Conservation (phyloP, 1,139 yeast genomes). For the Wickerhamomyces sp. region DNA sequence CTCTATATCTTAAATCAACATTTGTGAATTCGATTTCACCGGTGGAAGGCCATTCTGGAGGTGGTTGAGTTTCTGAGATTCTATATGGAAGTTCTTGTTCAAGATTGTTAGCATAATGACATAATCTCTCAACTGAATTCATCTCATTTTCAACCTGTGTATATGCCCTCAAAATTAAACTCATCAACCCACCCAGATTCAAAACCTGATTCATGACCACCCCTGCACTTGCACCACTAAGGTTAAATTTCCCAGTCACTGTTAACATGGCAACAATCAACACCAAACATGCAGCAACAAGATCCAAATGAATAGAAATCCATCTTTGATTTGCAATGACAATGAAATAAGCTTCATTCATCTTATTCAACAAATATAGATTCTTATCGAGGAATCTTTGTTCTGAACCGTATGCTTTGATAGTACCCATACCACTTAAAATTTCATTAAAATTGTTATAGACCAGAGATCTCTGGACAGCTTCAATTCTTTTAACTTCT, state of each 20-base stretch:
- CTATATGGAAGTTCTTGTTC: conserved; percentile 56
- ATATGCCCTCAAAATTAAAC: conserved; percentile 43
- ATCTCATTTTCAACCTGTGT: conserved; percentile 70
- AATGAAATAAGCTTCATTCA: conserved; percentile 54
- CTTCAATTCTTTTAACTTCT: conserved; percentile 60
- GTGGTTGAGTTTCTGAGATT: conserved; percentile 43
- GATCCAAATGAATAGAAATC: conserved; percentile 50
- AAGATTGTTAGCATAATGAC: conserved; percentile 60
- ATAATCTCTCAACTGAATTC: conserved; percentile 76
- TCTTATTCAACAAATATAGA: conserved; percentile 36
- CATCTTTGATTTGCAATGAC: conserved; percentile 56
- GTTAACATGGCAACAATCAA: conserved; percentile 51
- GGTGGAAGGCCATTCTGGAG: conserved; percentile 45
- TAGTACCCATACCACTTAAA: conserved; percentile 51
- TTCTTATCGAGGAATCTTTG: conserved; percentile 39
- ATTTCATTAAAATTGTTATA: conserved; percentile 60
- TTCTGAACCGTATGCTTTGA: conserved; percentile 42
- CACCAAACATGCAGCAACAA: conserved; percentile 35
- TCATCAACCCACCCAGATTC: conserved; percentile 43
- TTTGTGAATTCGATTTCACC: conserved; percentile 49
- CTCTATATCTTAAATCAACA: conserved; percentile 59
- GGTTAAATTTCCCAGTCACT: conserved; percentile 54
- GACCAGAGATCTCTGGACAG: conserved; percentile 56
- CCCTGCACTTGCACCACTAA: conserved; percentile 67
- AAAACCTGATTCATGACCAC: conserved; percentile 57